Evolutionary conservation across 2,329 filamentous ascomycete species (phyloP).

Genomic region (Colletotrichum sp.): DNA sequence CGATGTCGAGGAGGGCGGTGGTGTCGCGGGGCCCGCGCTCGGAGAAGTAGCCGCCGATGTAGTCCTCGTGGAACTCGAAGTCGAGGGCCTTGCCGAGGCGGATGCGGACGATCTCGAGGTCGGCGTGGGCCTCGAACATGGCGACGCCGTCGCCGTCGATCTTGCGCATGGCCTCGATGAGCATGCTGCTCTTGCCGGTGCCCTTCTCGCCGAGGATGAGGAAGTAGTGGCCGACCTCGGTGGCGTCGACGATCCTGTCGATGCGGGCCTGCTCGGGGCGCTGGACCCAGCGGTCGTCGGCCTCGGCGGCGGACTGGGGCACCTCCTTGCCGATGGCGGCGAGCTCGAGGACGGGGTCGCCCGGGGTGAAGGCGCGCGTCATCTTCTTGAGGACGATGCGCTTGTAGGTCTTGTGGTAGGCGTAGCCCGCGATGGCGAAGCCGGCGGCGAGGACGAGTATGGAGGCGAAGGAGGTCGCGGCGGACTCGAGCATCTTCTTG

Average conservation of each 20-base stretch:
- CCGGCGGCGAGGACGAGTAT: slow-evolving; percentile 72
- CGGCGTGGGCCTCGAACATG: slow-evolving; percentile 96
- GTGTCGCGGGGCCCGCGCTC: slow-evolving; percentile 92
- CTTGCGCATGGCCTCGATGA: slow-evolving; percentile 93
- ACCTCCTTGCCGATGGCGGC: slow-evolving; percentile 68
- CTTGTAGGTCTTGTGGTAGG: slow-evolving; percentile 88
- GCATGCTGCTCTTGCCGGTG: slow-evolving; percentile 95
- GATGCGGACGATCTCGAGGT: slow-evolving; percentile 93
- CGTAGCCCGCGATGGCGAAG: slow-evolving; percentile 71
- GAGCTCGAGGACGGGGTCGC: slow-evolving; percentile 86
- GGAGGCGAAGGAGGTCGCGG: slow-evolving; percentile 76
- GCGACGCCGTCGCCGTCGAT: slow-evolving; percentile 86
- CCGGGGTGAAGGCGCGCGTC: slow-evolving; percentile 86
- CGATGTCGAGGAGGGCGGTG: slow-evolving; percentile 91
- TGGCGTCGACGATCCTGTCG: slow-evolving; percentile 80
- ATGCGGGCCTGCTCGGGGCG: slow-evolving; percentile 83
- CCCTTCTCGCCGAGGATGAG: slow-evolving; percentile 94
- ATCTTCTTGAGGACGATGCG: slow-evolving; percentile 90
- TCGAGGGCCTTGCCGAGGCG: slow-evolving; percentile 92
- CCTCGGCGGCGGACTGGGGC: slow-evolving; percentile 44
- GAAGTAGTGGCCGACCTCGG: slow-evolving; percentile 81
- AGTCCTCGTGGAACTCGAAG: slow-evolving; percentile 97
- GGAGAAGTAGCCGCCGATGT: slow-evolving; percentile 94
- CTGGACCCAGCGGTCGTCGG: slow-evolving; percentile 76
- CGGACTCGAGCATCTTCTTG: slow-evolving; percentile 73